Conservation (phyloP, 2,329 filamentous ascomycete species). For the Talaromyces sp. region DNA sequence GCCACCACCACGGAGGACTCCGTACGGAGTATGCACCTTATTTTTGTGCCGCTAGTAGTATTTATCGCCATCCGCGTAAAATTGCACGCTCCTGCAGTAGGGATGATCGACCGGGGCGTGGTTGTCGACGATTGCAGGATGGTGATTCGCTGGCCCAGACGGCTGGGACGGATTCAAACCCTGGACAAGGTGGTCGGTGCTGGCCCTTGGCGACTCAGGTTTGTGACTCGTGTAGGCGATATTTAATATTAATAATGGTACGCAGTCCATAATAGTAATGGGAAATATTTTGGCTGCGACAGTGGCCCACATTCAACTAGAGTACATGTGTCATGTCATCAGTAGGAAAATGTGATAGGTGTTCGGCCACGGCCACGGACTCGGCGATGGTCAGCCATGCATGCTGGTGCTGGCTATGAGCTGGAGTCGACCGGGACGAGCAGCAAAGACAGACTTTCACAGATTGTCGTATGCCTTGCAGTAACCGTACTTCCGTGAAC, state of each 20-base stretch:
- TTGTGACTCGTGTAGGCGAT: neutral
- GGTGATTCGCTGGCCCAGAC: slow-evolving; percentile 6
- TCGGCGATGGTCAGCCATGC: too few species aligned
- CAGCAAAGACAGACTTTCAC: too few species aligned
- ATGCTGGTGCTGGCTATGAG: too few species aligned
- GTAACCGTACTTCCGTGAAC: too few species aligned
- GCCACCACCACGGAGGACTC: too few species aligned
- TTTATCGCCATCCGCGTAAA: neutral
- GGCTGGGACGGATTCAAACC: slow-evolving; percentile 2
- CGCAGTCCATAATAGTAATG: neutral
- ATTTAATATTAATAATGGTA: neutral
- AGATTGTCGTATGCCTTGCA: too few species aligned
- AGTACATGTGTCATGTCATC: neutral
- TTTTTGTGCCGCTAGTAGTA: neutral
- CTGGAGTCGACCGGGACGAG: too few species aligned
- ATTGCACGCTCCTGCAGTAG: neutral
- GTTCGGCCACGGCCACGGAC: too few species aligned
- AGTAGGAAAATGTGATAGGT: neutral
- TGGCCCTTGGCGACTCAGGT: neutral
- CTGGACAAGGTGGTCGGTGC: neutral
- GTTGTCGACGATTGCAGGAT: neutral
- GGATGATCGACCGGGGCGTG: neutral
- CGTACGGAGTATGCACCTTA: neutral
- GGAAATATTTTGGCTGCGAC: neutral
- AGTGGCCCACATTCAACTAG: neutral